A percentile compares a stretch with the other conserved stretches of the same genome.
These are phyloP conservation scores for Naganishia vaughanmartiniae DNA, from an alignment of 768 basidiomycete species.

Conservation along the genomic window DNA sequence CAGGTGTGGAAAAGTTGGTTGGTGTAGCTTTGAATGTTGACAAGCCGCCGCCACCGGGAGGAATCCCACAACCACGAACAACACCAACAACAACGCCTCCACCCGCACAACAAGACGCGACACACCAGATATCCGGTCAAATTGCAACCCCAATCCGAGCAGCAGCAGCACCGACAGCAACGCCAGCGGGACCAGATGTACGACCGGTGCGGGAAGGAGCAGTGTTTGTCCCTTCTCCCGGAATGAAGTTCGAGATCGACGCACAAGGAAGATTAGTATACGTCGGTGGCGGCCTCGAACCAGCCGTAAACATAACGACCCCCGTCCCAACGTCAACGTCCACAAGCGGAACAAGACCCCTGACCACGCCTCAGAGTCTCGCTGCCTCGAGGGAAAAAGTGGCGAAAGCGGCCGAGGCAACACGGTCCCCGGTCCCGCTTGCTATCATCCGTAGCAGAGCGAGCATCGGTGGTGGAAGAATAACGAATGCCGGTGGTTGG, in stretches of 20 bases:
- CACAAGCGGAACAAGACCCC: not conserved
- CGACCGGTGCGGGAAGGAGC: not conserved
- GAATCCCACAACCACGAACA: too few relatives aligned
- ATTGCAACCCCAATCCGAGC: too few relatives aligned
- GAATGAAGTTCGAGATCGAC: conserved; percentile 5
- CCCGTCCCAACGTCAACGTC: not conserved
- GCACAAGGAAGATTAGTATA: not conserved
- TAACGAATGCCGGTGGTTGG: not conserved
- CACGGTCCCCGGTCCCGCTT: not conserved
- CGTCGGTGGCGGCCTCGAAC: not conserved
- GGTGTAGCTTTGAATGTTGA: too few relatives aligned
- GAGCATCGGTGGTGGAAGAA: not conserved
- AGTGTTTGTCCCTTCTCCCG: not conserved
- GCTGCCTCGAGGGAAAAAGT: not conserved
- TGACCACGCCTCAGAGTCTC: not conserved
- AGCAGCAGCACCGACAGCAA: not conserved
- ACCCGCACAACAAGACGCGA: too few relatives aligned
- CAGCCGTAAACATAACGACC: not conserved
- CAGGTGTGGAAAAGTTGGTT: too few relatives aligned
- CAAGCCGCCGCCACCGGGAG: too few relatives aligned
- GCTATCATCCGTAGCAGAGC: not conserved
- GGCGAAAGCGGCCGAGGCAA: not conserved
- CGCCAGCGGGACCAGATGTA: too few relatives aligned
- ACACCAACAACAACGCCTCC: too few relatives aligned
- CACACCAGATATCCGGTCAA: too few relatives aligned